Evolutionary conservation across 139 green algal species (phyloP).

Genomic region (Bryopsis sp.): DNA sequence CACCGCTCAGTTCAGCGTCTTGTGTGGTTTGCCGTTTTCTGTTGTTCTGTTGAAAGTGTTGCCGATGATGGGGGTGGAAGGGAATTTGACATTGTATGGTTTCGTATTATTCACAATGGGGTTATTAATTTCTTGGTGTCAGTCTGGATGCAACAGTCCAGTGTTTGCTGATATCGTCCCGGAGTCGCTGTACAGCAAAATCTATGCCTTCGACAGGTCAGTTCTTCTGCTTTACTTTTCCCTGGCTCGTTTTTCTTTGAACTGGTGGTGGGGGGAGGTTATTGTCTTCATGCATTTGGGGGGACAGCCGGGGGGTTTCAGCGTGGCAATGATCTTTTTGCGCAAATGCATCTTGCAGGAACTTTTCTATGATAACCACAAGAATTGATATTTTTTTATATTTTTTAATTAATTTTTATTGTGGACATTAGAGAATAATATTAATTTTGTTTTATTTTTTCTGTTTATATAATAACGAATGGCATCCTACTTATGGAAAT

Average conservation of each 20-base stretch:
- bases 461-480: no score
- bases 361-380: no score
- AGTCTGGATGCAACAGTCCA: constrained; percentile 50
- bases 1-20: constrained; percentile 50
- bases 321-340: no score
- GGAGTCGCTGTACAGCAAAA: constrained; percentile 44
- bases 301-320: no score
- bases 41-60: constrained; percentile 51
- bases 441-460: no score
- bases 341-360: no score
- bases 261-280: not conserved
- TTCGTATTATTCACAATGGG: constrained; percentile 50
- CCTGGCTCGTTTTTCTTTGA: not conserved
- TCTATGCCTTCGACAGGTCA: constrained; percentile 84
- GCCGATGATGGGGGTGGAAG: constrained; percentile 23
- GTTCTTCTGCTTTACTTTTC: not conserved
- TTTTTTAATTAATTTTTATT: no score
- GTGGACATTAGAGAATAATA: no score
- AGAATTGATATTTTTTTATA: no score
- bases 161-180: constrained; percentile 83
- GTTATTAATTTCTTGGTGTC: constrained; percentile 54
- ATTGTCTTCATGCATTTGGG: no score
- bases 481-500: no score
- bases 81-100: constrained; percentile 30
- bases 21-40: constrained; percentile 45